A percentile compares a stretch with the other conserved stretches of the same genome.
Conservation (phyloP, 2,329 filamentous ascomycete genomes). For the Lachnellula willkommii region DNA sequence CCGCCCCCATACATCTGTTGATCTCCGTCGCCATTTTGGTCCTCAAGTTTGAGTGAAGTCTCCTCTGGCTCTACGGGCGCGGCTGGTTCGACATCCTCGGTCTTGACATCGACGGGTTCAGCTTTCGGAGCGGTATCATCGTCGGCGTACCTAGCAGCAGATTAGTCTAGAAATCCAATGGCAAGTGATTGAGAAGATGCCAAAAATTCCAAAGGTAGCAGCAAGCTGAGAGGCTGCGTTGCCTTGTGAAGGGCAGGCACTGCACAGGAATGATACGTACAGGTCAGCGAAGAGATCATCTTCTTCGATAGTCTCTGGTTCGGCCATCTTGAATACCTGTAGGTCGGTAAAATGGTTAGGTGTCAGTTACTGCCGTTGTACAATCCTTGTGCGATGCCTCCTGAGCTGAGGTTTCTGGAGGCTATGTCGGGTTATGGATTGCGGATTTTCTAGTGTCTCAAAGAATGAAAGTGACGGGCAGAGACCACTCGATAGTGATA, state of each 20-base stretch:
- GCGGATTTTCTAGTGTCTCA: too few relatives aligned
- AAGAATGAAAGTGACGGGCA: too few relatives aligned
- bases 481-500: too few relatives aligned
- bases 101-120: slow-evolving; percentile 29
- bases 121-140: slow-evolving; percentile 50
- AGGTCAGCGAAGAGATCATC: slow-evolving; percentile 86
- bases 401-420: not conserved
- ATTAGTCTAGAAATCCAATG: slow-evolving; percentile 6
- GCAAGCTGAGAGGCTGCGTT: not conserved
- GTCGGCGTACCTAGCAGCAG: slow-evolving; percentile 56
- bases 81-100: slow-evolving; percentile 27
- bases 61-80: slow-evolving; percentile 23
- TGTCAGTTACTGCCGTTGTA: not conserved
- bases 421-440: not conserved
- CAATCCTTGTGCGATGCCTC: not conserved
- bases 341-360: not conserved
- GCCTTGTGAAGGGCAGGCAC: not conserved
- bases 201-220: not conserved
- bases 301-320: slow-evolving; percentile 78
- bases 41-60: slow-evolving; percentile 17
- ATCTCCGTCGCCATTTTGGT: slow-evolving; percentile 36
- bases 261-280: slow-evolving; percentile 48
- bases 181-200: slow-evolving; percentile 8
- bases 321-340: slow-evolving; percentile 58
- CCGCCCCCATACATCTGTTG: slow-evolving; percentile 41